These are phyloP conservation scores for Giardia muris DNA, from an alignment of 208 protist species.

Conservation along the genomic window DNA sequence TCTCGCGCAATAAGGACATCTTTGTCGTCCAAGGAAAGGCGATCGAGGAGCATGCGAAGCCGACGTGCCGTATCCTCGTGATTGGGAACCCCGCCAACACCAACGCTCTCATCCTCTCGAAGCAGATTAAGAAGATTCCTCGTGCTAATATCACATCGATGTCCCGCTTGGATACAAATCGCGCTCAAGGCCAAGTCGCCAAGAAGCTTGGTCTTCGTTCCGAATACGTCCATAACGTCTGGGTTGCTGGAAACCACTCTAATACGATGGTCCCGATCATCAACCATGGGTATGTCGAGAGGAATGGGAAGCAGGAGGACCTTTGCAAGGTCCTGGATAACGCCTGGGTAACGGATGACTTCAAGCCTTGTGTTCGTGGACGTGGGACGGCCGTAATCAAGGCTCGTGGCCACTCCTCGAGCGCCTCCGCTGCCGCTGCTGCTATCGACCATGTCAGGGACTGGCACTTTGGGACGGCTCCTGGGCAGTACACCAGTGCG, in stretches of 20 bases:
- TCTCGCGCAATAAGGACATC: slow-evolving; percentile 38
- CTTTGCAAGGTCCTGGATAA: no score
- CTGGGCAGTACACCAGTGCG: slow-evolving; percentile 21
- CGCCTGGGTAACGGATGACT: slow-evolving; percentile 20
- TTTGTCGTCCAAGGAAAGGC: slow-evolving; percentile 34
- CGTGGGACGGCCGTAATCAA: slow-evolving; percentile 71
- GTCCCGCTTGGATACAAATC: slow-evolving; percentile 43
- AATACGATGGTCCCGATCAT: slow-evolving; percentile 21
- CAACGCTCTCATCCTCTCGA: slow-evolving; percentile 32
- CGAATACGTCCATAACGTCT: slow-evolving; percentile 2
- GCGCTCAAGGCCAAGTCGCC: slow-evolving; percentile 25
- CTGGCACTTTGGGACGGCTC: slow-evolving; percentile 52
- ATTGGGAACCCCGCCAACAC: slow-evolving; percentile 48
- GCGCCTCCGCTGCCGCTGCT: slow-evolving; percentile 71
- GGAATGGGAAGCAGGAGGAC: not conserved
- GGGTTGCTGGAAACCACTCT: slow-evolving; percentile 46
- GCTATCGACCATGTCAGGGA: slow-evolving; percentile 53
- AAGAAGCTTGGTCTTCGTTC: not conserved
- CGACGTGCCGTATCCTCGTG: slow-evolving; percentile 37
- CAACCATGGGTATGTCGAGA: not conserved
- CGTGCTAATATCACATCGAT: slow-evolving; percentile 37
- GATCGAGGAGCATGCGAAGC: slow-evolving; percentile 31
- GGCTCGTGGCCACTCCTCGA: slow-evolving; percentile 58
- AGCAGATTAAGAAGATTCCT: slow-evolving; percentile 24
- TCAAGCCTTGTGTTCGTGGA: not conserved